phyloP scores from a whole-genome alignment of 805 yeast species.

The Cyberlindnera subsufficiens region DNA sequence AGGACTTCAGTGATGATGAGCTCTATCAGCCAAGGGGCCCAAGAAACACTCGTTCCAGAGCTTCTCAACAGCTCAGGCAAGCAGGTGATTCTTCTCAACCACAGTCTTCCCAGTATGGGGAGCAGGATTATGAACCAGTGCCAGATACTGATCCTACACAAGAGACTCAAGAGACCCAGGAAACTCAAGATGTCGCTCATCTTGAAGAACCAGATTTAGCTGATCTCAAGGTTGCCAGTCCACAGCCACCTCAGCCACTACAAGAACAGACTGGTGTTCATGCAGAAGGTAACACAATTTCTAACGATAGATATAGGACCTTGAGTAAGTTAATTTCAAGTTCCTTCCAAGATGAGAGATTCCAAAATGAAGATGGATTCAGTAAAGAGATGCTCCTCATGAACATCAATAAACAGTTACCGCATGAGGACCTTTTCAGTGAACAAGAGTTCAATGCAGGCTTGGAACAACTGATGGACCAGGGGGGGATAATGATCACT shows the following conservation, averaged over 20 bases:
- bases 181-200: constrained; percentile 1
- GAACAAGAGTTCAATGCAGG: constrained; percentile 33
- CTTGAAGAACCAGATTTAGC: background rate
- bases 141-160: constrained; percentile 1
- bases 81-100: constrained; percentile 2
- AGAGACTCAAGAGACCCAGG: constrained; percentile 10
- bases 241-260: background rate
- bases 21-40: background rate
- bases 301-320: constrained; percentile 11
- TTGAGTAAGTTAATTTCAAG: constrained; percentile 8
- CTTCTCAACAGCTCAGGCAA: background rate
- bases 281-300: constrained; percentile 6
- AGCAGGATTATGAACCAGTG: constrained; percentile 9
- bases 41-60: background rate
- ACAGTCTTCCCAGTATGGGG: constrained; percentile 11
- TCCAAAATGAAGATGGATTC: constrained; percentile 27
- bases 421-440: constrained; percentile 31
- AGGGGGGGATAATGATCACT: constrained; percentile 27
- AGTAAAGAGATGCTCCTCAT: constrained; percentile 23
- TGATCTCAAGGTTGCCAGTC: background rate
- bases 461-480: constrained; percentile 25
- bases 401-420: constrained; percentile 29
- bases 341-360: constrained; percentile 7
- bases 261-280: constrained; percentile 1
- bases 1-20: background rate